A percentile compares a stretch with the other conserved stretches of the same genome.
Conservation (phyloP, 371 early-diverging fungal species). For the Saksenaea vasiformis region DNA sequence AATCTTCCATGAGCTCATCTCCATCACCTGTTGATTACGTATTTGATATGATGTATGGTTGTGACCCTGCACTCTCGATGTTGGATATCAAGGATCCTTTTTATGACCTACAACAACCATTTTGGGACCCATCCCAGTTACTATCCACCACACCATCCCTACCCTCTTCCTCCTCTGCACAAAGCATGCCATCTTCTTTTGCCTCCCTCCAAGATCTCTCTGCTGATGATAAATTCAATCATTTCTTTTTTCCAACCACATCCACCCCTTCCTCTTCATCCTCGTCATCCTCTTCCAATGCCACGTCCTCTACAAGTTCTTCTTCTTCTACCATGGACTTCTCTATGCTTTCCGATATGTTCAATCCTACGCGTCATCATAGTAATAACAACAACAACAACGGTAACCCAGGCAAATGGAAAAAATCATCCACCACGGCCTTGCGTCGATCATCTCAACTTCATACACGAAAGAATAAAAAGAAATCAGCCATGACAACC, state of each 20-base stretch:
- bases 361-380: not conserved
- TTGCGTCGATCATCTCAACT: not conserved
- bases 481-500: too few species aligned
- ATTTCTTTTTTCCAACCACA: not conserved
- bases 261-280: not conserved
- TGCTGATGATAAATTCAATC: not conserved
- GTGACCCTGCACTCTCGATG: constrained; percentile 23
- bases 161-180: not conserved
- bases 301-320: not conserved
- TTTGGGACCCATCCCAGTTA: constrained; percentile 1
- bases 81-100: constrained; percentile 27
- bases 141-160: constrained; percentile 8
- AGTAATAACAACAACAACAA: too few species aligned
- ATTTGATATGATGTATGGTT: constrained; percentile 48
- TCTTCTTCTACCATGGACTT: not conserved
- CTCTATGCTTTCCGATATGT: not conserved
- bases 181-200: not conserved
- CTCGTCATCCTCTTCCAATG: not conserved
- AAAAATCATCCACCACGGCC: not conserved
- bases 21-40: constrained; percentile 51
- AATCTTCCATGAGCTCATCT: constrained; percentile 48
- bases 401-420: not conserved
- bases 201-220: not conserved
- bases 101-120: constrained; percentile 32
- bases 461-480: not conserved